phyloP scores from a whole-genome alignment of 441 rosid species.

The Metrosideros polymorpha region DNA sequence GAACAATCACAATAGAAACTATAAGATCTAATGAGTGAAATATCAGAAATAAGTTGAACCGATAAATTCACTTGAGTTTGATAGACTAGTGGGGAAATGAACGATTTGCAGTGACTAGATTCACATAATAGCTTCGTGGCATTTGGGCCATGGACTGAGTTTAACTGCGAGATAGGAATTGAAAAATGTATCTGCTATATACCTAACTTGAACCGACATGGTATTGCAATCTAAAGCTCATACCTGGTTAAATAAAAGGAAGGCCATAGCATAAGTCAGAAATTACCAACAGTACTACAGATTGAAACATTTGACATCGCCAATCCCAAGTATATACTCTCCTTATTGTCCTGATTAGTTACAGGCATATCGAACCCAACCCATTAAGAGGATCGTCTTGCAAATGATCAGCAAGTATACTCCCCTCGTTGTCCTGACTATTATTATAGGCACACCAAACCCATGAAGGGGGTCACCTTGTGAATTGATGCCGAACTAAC shows the following conservation, averaged over 20 bases:
- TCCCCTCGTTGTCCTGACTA: neutral
- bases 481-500: neutral
- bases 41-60: neutral
- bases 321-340: neutral
- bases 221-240: neutral
- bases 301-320: neutral
- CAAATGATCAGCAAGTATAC: neutral
- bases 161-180: neutral
- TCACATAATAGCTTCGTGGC: neutral
- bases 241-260: neutral
- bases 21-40: too few relatives aligned
- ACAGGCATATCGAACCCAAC: neutral
- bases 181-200: neutral
- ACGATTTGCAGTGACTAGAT: neutral
- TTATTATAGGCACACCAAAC: neutral
- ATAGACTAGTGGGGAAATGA: too few relatives aligned
- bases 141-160: neutral
- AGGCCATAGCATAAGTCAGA: neutral
- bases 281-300: neutral
- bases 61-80: too few relatives aligned
- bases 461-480: neutral
- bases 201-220: neutral
- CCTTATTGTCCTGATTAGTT: neutral
- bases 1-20: neutral
- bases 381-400: neutral